These are phyloP conservation scores for Suillus alpinus DNA, from an alignment of 768 basidiomycete genomes.

Conservation along the genomic window DNA sequence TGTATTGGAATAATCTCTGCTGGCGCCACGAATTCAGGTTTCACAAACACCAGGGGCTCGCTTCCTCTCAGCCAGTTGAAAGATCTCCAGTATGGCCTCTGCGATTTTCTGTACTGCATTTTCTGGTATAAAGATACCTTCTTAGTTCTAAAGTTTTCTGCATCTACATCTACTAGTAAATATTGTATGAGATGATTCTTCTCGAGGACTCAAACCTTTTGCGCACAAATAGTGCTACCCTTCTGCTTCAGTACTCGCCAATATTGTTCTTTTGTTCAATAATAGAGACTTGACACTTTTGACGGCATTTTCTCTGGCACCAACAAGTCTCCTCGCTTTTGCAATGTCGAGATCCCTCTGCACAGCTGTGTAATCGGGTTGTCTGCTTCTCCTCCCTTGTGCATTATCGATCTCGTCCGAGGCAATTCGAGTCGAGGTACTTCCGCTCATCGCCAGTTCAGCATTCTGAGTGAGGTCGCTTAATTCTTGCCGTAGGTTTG, in stretches of 20 bases:
- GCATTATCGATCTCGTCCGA: not conserved
- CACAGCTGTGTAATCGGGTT: constrained; percentile 46
- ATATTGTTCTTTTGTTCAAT: constrained; percentile 31
- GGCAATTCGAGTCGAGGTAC: not conserved
- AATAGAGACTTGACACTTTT: constrained; percentile 57
- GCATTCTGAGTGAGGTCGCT: constrained; percentile 2
- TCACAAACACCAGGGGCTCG: not conserved
- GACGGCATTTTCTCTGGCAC: constrained; percentile 68
- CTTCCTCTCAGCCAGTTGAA: not conserved
- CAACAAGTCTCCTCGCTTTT: constrained; percentile 65
- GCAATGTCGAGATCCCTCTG: constrained; percentile 45
- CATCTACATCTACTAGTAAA: not conserved
- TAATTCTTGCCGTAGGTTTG: constrained; percentile 49
- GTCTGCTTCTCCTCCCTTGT: constrained; percentile 19
- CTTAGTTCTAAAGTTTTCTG: not conserved
- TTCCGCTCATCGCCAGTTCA: not conserved
- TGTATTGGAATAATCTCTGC: not conserved
- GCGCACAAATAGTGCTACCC: not conserved
- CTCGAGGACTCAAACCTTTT: not conserved
- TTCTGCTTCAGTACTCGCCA: not conserved
- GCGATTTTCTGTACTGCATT: not conserved
- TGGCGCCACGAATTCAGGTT: not conserved
- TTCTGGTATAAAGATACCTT: not conserved
- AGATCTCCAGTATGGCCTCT: not conserved
- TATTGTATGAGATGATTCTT: not conserved